Percentiles rank a stretch among this genome's conserved stretches.
Conservation (phyloP, 164 flowering plant genomes). For the Vitis amurensis region DNA sequence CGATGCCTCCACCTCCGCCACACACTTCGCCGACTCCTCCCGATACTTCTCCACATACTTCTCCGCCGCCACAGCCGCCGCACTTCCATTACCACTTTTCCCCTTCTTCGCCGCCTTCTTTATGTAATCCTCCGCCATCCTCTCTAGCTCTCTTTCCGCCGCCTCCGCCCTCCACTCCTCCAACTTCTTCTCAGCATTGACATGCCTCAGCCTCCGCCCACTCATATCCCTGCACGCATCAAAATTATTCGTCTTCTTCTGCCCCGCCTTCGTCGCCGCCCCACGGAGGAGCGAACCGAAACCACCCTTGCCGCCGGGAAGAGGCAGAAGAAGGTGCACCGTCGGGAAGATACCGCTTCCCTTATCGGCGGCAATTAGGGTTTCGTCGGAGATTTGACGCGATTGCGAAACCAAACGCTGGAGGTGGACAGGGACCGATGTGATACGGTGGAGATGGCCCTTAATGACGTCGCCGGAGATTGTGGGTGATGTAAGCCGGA, state of each 20-base stretch:
- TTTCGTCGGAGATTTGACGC: constrained; percentile 25
- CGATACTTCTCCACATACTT: constrained; percentile 76
- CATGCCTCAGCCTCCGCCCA: constrained; percentile 87
- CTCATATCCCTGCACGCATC: constrained; percentile 99
- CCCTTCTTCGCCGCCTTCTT: constrained; percentile 64
- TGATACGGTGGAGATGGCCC: constrained; percentile 28
- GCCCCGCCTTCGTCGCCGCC: constrained; percentile 96
- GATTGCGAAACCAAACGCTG: constrained; percentile 43
- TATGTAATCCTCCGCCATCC: constrained; percentile 79
- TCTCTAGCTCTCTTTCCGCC: constrained; percentile 84
- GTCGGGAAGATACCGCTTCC: constrained; percentile 32
- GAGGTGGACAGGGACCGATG: constrained; percentile 45
- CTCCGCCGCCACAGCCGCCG: constrained; percentile 37
- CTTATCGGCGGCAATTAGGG: constrained; percentile 21
- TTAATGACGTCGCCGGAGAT: constrained; percentile 37
- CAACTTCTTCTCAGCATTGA: constrained; percentile 90
- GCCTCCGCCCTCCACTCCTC: constrained; percentile 93
- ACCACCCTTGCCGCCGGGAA: constrained; percentile 93
- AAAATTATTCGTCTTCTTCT: constrained; percentile 95
- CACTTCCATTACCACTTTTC: constrained; percentile 41
- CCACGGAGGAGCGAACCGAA: constrained; percentile 95
- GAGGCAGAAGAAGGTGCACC: constrained; percentile 42
- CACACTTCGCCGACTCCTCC: constrained; percentile 66
- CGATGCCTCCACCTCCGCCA: constrained; percentile 57
- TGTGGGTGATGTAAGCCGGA: constrained; percentile 35